phyloP scores from a whole-genome alignment of 148 eudicot genomes.

The Chenopodium berlandieri region DNA sequence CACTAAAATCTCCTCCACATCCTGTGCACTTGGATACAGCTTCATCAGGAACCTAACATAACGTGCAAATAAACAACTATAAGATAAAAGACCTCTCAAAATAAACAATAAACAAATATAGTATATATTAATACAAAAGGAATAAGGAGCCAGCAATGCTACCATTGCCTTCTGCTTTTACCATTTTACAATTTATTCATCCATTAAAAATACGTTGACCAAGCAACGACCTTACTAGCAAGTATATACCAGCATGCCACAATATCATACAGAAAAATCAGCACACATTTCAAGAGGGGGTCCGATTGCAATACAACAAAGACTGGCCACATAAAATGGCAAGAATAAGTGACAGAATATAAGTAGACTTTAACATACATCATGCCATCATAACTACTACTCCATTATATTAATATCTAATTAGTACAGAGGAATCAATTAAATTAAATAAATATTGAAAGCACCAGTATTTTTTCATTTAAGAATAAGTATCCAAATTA shows the following conservation, averaged over 20 bases:
- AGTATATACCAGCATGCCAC: background rate
- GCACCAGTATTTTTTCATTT: background rate
- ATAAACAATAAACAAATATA: background rate
- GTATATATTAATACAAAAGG: too few species aligned
- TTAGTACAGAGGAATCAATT: background rate
- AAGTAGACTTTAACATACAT: background rate
- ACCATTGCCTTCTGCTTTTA: too few species aligned
- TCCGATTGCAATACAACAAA: background rate
- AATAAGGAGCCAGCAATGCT: background rate
- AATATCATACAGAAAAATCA: background rate
- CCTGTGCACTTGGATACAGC: constrained; percentile 79
- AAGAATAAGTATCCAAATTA: background rate
- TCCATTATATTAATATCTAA: background rate
- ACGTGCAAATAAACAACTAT: constrained; percentile 1
- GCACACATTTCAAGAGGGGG: background rate
- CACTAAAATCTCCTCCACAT: constrained; percentile 68
- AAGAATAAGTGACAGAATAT: background rate
- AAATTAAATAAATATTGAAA: background rate
- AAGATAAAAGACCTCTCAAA: background rate
- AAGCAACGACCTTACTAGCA: background rate
- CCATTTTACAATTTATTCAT: background rate
- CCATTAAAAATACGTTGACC: background rate
- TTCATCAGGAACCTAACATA: constrained; percentile 81
- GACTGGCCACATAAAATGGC: background rate
- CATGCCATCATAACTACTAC: background rate